A percentile compares a stretch with the other conserved stretches of the same genome.
These are phyloP conservation scores for Heritiera fomes DNA, from an alignment of 345 rosid species.

Conservation along the genomic window DNA sequence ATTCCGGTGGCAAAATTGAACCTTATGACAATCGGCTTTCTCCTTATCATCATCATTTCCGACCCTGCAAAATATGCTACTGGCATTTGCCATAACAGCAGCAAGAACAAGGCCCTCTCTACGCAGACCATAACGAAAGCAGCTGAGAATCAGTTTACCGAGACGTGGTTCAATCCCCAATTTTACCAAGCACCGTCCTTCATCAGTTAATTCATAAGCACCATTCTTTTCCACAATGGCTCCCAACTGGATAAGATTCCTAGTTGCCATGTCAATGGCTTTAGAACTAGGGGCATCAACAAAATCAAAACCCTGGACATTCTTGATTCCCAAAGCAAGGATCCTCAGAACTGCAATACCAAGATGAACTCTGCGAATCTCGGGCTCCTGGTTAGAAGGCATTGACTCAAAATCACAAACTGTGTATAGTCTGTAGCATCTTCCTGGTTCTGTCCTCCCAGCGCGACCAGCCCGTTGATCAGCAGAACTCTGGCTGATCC, in stretches of 20 bases:
- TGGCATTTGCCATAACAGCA: slow-evolving; percentile 84
- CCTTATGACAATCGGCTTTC: slow-evolving; percentile 80
- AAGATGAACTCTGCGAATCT: slow-evolving; percentile 87
- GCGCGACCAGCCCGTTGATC: slow-evolving; percentile 96
- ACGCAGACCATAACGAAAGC: slow-evolving; percentile 51
- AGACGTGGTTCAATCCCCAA: slow-evolving; percentile 91
- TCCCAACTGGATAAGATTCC: slow-evolving; percentile 79
- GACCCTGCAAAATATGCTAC: slow-evolving; percentile 88
- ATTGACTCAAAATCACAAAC: slow-evolving; percentile 49
- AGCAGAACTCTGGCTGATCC: slow-evolving; percentile 81
- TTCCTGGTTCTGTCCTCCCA: slow-evolving; percentile 88
- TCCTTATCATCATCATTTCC: slow-evolving; percentile 65
- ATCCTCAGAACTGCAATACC: slow-evolving; percentile 87
- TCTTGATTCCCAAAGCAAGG: slow-evolving; percentile 67
- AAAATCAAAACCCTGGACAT: slow-evolving; percentile 69
- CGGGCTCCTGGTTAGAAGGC: slow-evolving; percentile 75
- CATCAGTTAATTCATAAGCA: slow-evolving; percentile 59
- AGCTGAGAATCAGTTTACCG: slow-evolving; percentile 72
- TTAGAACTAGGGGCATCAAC: slow-evolving; percentile 76
- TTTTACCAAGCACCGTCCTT: slow-evolving; percentile 65
- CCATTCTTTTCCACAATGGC: slow-evolving; percentile 51
- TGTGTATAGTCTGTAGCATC: slow-evolving; percentile 77
- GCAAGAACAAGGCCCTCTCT: slow-evolving; percentile 92
- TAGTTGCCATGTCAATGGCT: slow-evolving; percentile 68
- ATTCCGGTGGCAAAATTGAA: slow-evolving; percentile 71